Base-by-base conservation (phyloP, 305 asterid genomes). In the Coffea humblotiana region DNA sequence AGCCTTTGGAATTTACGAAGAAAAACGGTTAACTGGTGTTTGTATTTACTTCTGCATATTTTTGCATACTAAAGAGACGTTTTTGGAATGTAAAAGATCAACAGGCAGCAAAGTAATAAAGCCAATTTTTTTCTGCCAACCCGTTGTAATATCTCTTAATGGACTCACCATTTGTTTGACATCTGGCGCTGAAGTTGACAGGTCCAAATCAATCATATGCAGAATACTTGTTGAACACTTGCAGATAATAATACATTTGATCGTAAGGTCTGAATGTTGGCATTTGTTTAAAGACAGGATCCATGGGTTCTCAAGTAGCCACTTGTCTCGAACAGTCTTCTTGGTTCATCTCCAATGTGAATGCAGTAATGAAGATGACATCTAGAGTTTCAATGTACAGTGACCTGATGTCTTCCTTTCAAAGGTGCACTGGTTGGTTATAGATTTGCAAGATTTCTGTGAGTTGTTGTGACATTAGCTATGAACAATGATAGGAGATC, bases 361-460 rank as follows among this genome's bases (percentile, higher is more conserved):
- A 56, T 58, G 58, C 14, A 60, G 32, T 72, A 13, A 47, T 60
- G 72, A 45, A 61, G 82, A 58, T 60, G 6, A 11, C 40, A 58
- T 58, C 68, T 47, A 11, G 12, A 61, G 23, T 27, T 45, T 13
- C 45, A 3, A 18, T 15, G 15, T 60, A 13, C 14, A 54, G 74
- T 63, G 23, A 48, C 47, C 49, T 79, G 51, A 60, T 47, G 37
- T 72, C 43, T 72, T 61, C 65, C 65, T 79, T n/a, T 51, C 29
- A 21, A 29, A 48, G 78, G n/a, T 48, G 25, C 72, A 11, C 23
- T 71, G 25, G 49, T 29, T 43, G 78, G 29, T 0, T 32, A 40
- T 66, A 66, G 74, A 63, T 14, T 6, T 32, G 15, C n/a, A 19
- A 13, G 58, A 78, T 18, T 15, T 68, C 29, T 35, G 52, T 29